These are phyloP conservation scores for Macadamia tetraphylla DNA, from an alignment of 164 flowering plant genomes.

Conservation along the genomic window DNA sequence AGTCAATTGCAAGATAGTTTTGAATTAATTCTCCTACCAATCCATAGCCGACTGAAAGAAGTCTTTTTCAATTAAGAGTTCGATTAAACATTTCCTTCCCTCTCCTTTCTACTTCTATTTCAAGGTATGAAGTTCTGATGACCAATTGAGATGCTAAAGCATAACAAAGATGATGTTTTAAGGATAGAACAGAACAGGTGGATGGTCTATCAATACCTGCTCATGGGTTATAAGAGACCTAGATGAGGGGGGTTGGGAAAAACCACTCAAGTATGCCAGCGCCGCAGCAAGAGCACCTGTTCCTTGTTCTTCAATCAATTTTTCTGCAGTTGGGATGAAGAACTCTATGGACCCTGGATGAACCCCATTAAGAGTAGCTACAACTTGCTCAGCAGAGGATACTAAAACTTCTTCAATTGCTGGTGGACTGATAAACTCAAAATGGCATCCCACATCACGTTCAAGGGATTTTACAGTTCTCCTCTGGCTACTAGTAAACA, in stretches of 20 bases:
- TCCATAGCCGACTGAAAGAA: too few species aligned
- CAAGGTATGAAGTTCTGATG: too few species aligned
- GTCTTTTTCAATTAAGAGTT: too few species aligned
- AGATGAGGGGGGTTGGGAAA: slow-evolving; percentile 88
- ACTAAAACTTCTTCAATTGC: slow-evolving; percentile 68
- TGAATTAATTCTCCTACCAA: too few species aligned
- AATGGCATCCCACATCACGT: slow-evolving; percentile 69
- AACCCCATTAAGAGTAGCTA: slow-evolving; percentile 84
- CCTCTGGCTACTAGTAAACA: slow-evolving; percentile 49
- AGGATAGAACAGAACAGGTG: background rate
- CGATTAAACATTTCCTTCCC: too few species aligned
- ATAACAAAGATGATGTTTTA: background rate
- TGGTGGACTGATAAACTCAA: slow-evolving; percentile 83
- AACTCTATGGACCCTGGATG: slow-evolving; percentile 78
- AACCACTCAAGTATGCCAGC: slow-evolving; percentile 91
- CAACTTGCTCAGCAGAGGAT: slow-evolving; percentile 87
- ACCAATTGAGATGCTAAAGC: too few species aligned
- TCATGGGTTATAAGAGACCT: slow-evolving; percentile 86
- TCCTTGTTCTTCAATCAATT: slow-evolving; percentile 73
- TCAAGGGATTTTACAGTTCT: slow-evolving; percentile 58
- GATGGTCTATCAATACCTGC: slow-evolving; percentile 43
- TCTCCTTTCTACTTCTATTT: too few species aligned
- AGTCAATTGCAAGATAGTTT: too few species aligned
- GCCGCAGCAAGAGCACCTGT: slow-evolving; percentile 91
- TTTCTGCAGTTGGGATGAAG: slow-evolving; percentile 85